Evolutionary conservation across 129 eudicot species (phyloP).

Genomic region (Tagetes patula): DNA sequence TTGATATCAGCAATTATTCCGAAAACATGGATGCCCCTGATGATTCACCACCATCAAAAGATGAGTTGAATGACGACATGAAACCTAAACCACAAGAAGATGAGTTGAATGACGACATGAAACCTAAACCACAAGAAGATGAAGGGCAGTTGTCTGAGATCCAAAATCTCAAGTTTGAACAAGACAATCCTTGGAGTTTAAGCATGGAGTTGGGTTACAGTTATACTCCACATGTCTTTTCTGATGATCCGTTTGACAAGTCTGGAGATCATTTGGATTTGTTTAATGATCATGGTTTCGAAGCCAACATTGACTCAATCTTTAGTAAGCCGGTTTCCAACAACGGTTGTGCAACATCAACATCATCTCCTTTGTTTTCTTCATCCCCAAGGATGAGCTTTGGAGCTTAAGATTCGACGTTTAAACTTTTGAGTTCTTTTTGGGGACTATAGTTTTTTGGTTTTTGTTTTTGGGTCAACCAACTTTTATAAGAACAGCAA

Average conservation of each 20-base stretch:
- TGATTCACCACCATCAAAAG: neutral
- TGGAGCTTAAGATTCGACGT: conserved; percentile 1
- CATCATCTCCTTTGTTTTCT: conserved; percentile 1
- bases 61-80: conserved; percentile 4
- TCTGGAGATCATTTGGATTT: conserved; percentile 4
- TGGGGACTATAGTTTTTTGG: neutral
- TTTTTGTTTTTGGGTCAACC: neutral
- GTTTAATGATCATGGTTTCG: conserved; percentile 16
- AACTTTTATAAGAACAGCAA: neutral
- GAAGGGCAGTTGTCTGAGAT: neutral
- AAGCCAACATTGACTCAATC: conserved; percentile 23
- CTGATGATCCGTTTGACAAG: neutral
- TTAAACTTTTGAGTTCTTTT: conserved; percentile 3
- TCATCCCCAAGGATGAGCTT: conserved; percentile 13
- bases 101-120: conserved; percentile 1
- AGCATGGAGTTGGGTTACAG: conserved; percentile 8
- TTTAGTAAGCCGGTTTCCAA: conserved; percentile 10
- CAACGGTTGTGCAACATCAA: conserved; percentile 1
- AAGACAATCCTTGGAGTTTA: conserved; percentile 9
- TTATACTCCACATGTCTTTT: neutral
- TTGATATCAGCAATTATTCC: conserved; percentile 26
- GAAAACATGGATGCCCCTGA: neutral
- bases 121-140: neutral
- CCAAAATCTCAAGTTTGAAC: neutral
- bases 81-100: neutral